Percentiles rank a stretch among this genome's conserved stretches.
Evolutionary conservation across 139 green algal genomes (phyloP).

Genomic region (Ostreobium quekettii): DNA sequence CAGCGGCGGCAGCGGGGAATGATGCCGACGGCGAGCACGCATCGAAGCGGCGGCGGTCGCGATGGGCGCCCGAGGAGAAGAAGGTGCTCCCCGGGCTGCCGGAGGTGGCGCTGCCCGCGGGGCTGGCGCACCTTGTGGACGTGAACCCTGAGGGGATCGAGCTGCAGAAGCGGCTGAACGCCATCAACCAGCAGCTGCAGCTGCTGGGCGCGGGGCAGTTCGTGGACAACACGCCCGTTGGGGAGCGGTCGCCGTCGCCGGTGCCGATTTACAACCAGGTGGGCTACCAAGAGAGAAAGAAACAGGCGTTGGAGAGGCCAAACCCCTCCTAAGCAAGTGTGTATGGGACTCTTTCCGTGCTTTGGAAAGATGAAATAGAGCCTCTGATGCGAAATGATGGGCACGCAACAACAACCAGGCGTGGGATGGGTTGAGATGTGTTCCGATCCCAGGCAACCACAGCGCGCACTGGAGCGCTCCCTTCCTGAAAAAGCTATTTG

Average conservation of each 20-base stretch:
- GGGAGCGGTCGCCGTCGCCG: conserved; percentile 71
- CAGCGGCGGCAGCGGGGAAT: conserved; percentile 10
- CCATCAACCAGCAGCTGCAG: conserved; percentile 37
- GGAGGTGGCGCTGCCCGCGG: conserved; percentile 34
- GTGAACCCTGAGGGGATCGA: conserved; percentile 36
- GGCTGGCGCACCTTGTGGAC: conserved; percentile 39
- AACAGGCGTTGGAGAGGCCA: too few species aligned
- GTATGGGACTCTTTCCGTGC: too few species aligned
- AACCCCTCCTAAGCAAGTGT: too few species aligned
- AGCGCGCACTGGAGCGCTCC: too few species aligned
- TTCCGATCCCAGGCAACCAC: too few species aligned
- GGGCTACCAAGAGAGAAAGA: too few species aligned
- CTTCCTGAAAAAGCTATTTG: too few species aligned
- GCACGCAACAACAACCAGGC: too few species aligned
- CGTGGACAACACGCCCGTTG: conserved; percentile 39
- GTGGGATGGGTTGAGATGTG: too few species aligned
- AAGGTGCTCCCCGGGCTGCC: conserved; percentile 18
- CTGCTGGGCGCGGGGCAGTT: conserved; percentile 27
- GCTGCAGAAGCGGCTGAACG: conserved; percentile 33
- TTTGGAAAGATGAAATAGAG: too few species aligned
- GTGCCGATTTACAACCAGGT: conserved; percentile 78
- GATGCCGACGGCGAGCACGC: not conserved
- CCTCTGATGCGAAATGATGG: too few species aligned
- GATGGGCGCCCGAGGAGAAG: conserved; percentile 34
- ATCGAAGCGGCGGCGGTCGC: conserved; percentile 30